phyloP scores from a whole-genome alignment of 1,284 basidiomycete species.

The Microbotryum lychnidis-dioicae region DNA sequence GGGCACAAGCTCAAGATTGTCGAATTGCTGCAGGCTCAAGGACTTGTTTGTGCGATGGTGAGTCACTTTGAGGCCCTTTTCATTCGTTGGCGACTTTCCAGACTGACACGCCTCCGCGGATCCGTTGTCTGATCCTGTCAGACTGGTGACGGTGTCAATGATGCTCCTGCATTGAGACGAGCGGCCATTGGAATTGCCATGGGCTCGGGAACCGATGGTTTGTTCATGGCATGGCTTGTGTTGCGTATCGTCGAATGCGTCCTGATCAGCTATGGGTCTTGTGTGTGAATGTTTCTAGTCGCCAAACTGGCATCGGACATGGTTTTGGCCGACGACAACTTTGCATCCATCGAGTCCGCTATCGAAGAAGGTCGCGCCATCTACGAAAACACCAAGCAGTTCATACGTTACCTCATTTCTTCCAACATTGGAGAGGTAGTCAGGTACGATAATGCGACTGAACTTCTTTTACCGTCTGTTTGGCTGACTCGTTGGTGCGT shows the following conservation, averaged over 20 bases:
- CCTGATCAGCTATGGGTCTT: neutral
- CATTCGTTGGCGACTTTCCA: slow-evolving; percentile 1
- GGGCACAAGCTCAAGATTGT: slow-evolving; percentile 92
- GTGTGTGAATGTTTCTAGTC: slow-evolving; percentile 15
- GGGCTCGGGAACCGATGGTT: slow-evolving; percentile 44
- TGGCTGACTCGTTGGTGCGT: slow-evolving; percentile 16
- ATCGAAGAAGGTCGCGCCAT: slow-evolving; percentile 80
- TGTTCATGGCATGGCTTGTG: slow-evolving; percentile 16
- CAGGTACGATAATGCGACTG: slow-evolving; percentile 45
- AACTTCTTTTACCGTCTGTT: slow-evolving; percentile 36
- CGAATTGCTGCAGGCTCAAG: slow-evolving; percentile 84
- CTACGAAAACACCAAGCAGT: slow-evolving; percentile 98
- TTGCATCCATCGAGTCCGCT: slow-evolving; percentile 44
- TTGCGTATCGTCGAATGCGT: neutral
- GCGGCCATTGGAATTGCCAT: slow-evolving; percentile 45
- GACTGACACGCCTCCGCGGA: neutral
- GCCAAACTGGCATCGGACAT: slow-evolving; percentile 45
- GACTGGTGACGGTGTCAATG: slow-evolving; percentile 71
- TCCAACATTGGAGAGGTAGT: slow-evolving; percentile 98
- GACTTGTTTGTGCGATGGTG: slow-evolving; percentile 95
- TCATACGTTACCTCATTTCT: slow-evolving; percentile 75
- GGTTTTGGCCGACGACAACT: slow-evolving; percentile 46
- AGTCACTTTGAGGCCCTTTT: slow-evolving; percentile 32
- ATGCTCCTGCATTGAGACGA: slow-evolving; percentile 43
- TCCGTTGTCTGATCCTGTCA: slow-evolving; percentile 34